A percentile compares a stretch with the other conserved stretches of the same genome.
Conservation (phyloP, 2,329 filamentous ascomycete species). For the Aureobasidium sp. region DNA sequence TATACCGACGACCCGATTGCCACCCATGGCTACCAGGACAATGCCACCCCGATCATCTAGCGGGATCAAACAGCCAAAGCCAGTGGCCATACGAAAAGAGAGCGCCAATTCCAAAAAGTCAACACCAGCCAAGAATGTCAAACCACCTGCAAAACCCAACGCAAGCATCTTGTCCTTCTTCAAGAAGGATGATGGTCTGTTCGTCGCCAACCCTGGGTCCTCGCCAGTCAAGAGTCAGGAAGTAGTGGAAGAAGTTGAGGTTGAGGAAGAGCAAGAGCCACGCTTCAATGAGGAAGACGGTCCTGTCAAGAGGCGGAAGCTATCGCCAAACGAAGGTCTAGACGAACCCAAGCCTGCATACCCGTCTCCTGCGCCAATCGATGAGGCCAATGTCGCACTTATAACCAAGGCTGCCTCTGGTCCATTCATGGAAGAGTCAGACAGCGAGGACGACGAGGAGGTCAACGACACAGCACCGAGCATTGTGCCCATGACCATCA, state of each 20-base stretch:
- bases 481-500: neutral
- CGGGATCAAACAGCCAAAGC: slow-evolving; percentile 26
- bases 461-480: slow-evolving; percentile 10
- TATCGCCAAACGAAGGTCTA: slow-evolving; percentile 22
- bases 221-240: slow-evolving; percentile 20
- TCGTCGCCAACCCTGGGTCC: slow-evolving; percentile 35
- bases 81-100: slow-evolving; percentile 33
- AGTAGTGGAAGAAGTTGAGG: slow-evolving; percentile 22
- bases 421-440: slow-evolving; percentile 78
- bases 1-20: slow-evolving; percentile 15
- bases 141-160: slow-evolving; percentile 49
- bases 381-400: neutral
- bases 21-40: slow-evolving; percentile 33
- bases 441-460: slow-evolving; percentile 59
- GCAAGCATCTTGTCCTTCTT: slow-evolving; percentile 62
- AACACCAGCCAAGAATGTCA: slow-evolving; percentile 39
- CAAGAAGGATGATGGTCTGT: slow-evolving; percentile 51
- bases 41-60: slow-evolving; percentile 24
- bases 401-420: slow-evolving; percentile 41
- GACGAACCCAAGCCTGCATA: slow-evolving; percentile 45
- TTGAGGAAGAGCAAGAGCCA: slow-evolving; percentile 29
- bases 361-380: slow-evolving; percentile 3
- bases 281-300: slow-evolving; percentile 50
- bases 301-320: slow-evolving; percentile 48
- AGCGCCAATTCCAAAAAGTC: slow-evolving; percentile 38